Evolutionary conservation across 495 filamentous ascomycete species (phyloP).

Genomic region (Neurospora cerealis): DNA sequence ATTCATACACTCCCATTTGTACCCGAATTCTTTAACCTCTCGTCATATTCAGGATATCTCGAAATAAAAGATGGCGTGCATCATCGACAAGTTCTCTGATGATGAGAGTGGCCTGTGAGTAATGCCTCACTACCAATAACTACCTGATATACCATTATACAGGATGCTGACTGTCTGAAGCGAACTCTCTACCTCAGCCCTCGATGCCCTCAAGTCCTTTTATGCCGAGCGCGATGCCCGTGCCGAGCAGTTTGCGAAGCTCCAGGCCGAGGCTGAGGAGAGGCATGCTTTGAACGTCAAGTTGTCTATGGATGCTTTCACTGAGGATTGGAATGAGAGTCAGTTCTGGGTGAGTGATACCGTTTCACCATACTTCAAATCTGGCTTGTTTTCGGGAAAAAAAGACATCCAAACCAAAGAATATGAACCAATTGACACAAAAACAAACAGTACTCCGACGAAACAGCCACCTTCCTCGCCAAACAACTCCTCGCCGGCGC

Average conservation of each 20-base stretch:
- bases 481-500: conserved; percentile 50
- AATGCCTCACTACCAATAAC: neutral
- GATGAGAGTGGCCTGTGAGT: conserved; percentile 23
- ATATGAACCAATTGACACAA: neutral
- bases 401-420: neutral
- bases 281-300: conserved; percentile 19
- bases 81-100: neutral
- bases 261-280: conserved; percentile 38
- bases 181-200: conserved; percentile 47
- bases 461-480: conserved; percentile 54
- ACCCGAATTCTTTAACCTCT: neutral
- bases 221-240: conserved; percentile 55
- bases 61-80: neutral
- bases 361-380: neutral
- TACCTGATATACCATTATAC: neutral
- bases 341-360: conserved; percentile 59
- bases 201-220: conserved; percentile 57
- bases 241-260: conserved; percentile 53
- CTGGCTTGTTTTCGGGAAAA: neutral
- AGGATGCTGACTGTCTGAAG: conserved; percentile 16
- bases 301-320: conserved; percentile 61
- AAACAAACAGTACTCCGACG: conserved; percentile 52
- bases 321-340: conserved; percentile 71
- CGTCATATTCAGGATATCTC: neutral
- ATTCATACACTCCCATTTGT: neutral